Base-by-base conservation (phyloP, 352 stramenopile species). In the Pythium dissotocum region DNA sequence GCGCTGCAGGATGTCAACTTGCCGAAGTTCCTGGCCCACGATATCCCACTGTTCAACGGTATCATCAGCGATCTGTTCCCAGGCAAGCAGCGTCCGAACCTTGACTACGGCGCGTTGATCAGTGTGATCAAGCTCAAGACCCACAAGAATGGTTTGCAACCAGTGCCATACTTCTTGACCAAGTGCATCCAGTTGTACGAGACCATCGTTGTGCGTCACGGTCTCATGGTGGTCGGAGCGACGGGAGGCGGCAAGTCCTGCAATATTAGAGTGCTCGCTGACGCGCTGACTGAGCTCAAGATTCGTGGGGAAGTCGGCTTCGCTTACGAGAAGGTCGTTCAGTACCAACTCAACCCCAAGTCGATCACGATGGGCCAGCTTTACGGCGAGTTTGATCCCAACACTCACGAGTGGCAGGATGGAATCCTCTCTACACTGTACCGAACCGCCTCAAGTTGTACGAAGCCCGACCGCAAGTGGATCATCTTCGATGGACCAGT, bases 171-270 rank as follows among this genome's bases (percentile, higher is more conserved):
- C 57, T 98, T 98, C 59, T 84, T 97, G 44, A 95, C 93, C 3
- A 98, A 98, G 76, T 92, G 80, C 55, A 98, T 98, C 49, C 94
- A 99, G 67, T 76, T 98, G 1, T 98, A 98, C 69, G 95, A 99
- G 71, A 98, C 92, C 5, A 96, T 98, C 33, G 80, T 96, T 13
- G 97, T 98, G 16, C 87, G 96, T 16, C 96, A 99, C 71, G 97
- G 96, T 30, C 93, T 98, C 56, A 99, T 99, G 95, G 85, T 99
- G 2, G 95, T 99, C 2, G 94, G 96, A 2, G 80, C 92, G 10
- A 97, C 94, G 6, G 87, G 91, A 21, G 90, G 87, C 13, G 94
- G 94, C 9, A 98, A 98, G 66, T 97, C 85, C 0, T 87, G 74
- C 59, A 96, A 95, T 58, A 90, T 98, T n/a, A 77, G 93, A 14